Evolutionary conservation across 768 basidiomycete genomes (phyloP).

Genomic region (Suillus subaureus): DNA sequence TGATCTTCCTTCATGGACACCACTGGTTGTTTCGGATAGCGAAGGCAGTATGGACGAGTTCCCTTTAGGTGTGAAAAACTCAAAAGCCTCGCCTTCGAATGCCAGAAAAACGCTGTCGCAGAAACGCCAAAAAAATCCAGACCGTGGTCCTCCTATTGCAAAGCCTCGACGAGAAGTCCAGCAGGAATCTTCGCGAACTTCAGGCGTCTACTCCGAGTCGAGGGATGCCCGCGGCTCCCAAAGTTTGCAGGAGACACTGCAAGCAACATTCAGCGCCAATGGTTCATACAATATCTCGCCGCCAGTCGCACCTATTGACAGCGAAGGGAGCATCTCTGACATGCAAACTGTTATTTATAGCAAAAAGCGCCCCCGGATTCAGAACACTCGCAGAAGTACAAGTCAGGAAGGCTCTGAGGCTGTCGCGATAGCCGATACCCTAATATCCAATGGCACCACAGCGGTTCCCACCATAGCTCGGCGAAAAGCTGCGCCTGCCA

Average conservation of each 20-base stretch:
- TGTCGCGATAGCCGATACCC: too few species aligned
- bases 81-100: neutral
- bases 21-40: neutral
- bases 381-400: neutral
- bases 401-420: neutral
- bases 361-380: neutral
- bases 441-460: neutral
- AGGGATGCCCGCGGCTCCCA: neutral
- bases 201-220: too few species aligned
- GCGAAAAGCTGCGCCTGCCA: neutral
- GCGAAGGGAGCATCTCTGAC: neutral
- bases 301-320: neutral
- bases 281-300: neutral
- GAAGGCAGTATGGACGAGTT: neutral
- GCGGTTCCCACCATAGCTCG: neutral
- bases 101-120: neutral
- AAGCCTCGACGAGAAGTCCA: neutral
- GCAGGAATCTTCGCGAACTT: neutral
- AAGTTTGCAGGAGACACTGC: neutral
- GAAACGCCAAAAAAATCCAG: neutral
- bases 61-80: neutral
- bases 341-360: neutral
- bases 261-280: constrained; percentile 1
- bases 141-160: neutral
- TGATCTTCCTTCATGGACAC: constrained; percentile 4